Conservation (phyloP, 169 alveolate genomes). For the Pseudocohnilembus persalinus region DNA sequence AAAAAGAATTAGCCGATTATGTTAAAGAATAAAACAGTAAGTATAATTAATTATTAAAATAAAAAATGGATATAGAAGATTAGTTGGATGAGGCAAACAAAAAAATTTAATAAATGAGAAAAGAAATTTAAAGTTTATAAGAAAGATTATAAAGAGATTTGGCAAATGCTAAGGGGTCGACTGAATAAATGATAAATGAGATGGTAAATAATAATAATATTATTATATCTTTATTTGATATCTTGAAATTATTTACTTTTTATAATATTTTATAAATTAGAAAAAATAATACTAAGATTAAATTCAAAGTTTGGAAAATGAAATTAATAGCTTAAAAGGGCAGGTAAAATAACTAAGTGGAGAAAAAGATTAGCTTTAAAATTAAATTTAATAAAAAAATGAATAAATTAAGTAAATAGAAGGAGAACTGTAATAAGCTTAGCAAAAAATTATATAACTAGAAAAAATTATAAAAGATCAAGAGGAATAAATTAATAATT, state of each 20-base stretch:
- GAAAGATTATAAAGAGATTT: constrained; percentile 33
- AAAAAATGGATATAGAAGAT: constrained; percentile 74
- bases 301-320: constrained; percentile 7
- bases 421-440: not conserved
- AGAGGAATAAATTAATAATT: not conserved
- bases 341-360: not conserved
- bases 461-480: no score
- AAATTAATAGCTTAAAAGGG: constrained; percentile 17
- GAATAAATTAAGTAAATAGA: not conserved
- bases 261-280: not conserved
- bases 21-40: constrained; percentile 62
- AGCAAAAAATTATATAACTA: not conserved
- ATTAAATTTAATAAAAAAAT: not conserved
- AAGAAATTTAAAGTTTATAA: constrained; percentile 41
- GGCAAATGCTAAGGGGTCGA: constrained; percentile 19
- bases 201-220: constrained; percentile 15
- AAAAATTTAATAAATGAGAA: constrained; percentile 41
- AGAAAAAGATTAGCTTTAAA: not conserved
- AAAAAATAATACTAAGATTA: not conserved
- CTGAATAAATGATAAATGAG: constrained; percentile 23
- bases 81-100: constrained; percentile 45
- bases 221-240: constrained; percentile 17
- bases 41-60: constrained; percentile 60
- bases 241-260: not conserved
- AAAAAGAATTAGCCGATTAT: constrained; percentile 68